Percentiles rank a stretch among this genome's conserved stretches.
phyloP scores from a whole-genome alignment of 768 basidiomycete genomes.

The Boletus rufocinnamomeus region DNA sequence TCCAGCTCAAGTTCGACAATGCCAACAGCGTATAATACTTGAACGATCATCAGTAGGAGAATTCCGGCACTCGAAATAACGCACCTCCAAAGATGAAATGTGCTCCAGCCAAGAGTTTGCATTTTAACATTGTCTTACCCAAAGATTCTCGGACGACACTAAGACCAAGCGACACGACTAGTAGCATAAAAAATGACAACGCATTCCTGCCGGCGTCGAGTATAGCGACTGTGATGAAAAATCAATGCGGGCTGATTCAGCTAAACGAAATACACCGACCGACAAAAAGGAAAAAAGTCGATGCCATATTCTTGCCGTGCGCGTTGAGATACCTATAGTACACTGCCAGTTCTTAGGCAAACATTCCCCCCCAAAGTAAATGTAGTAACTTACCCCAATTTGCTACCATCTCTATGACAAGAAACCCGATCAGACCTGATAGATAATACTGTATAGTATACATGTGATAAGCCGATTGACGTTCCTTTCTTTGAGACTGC shows the following conservation, averaged over 20 bases:
- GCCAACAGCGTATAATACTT: slow-evolving; percentile 91
- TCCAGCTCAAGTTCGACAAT: slow-evolving; percentile 93
- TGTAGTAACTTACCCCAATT: slow-evolving; percentile 66
- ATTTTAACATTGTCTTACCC: slow-evolving; percentile 80
- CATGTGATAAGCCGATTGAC: slow-evolving; percentile 4
- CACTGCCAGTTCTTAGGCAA: slow-evolving; percentile 41
- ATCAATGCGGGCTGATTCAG: neutral
- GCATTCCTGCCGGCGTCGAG: slow-evolving; percentile 94
- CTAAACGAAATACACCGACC: slow-evolving; percentile 47
- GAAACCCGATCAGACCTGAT: slow-evolving; percentile 80
- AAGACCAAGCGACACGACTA: slow-evolving; percentile 89
- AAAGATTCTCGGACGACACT: slow-evolving; percentile 90
- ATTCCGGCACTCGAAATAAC: slow-evolving; percentile 26
- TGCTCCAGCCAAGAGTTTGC: slow-evolving; percentile 75
- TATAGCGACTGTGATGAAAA: slow-evolving; percentile 69
- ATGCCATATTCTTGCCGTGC: slow-evolving; percentile 69
- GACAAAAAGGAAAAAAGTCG: slow-evolving; percentile 91
- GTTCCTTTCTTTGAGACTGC: slow-evolving; percentile 14
- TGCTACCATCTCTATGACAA: slow-evolving; percentile 93
- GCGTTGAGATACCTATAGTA: slow-evolving; percentile 96
- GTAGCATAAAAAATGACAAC: slow-evolving; percentile 91
- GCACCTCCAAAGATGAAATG: slow-evolving; percentile 95
- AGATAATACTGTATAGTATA: slow-evolving; percentile 71
- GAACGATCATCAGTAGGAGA: slow-evolving; percentile 12
- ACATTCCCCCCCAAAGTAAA: slow-evolving; percentile 1